A percentile compares a stretch with the other conserved stretches of the same genome.
Evolutionary conservation across 208 protist genomes (phyloP).

Genomic region (Herpetomonas samuelpessoai): DNA sequence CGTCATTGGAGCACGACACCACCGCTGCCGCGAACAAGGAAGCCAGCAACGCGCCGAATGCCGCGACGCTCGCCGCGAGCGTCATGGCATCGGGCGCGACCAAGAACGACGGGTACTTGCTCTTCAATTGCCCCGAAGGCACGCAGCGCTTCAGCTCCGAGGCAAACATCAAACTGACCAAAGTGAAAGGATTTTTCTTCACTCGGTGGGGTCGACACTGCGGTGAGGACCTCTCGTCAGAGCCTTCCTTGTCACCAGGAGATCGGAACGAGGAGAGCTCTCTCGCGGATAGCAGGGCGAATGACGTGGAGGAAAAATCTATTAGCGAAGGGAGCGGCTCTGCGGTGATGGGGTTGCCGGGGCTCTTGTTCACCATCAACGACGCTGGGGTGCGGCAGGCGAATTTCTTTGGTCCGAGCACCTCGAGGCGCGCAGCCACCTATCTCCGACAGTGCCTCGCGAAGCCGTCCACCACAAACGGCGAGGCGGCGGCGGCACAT

Average conservation of each 20-base stretch:
- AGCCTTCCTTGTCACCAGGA: too few relatives aligned
- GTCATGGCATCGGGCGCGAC: slow-evolving; percentile 10
- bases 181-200: slow-evolving; percentile 70
- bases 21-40: background rate
- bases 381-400: slow-evolving; percentile 59
- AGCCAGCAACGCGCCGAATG: background rate
- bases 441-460: background rate
- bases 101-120: slow-evolving; percentile 54
- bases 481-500: background rate
- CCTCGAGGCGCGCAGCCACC: background rate
- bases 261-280: background rate
- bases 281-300: background rate
- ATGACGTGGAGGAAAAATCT: background rate
- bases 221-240: background rate
- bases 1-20: background rate
- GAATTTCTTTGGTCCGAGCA: slow-evolving; percentile 72
- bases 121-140: slow-evolving; percentile 89
- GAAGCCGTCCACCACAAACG: background rate
- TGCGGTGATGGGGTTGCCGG: slow-evolving; percentile 80
- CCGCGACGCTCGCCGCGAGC: background rate
- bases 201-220: slow-evolving; percentile 45
- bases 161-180: slow-evolving; percentile 69
- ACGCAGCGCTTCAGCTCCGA: slow-evolving; percentile 81
- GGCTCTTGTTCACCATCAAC: slow-evolving; percentile 85
- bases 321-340: slow-evolving; percentile 13